Evolutionary conservation across 768 basidiomycete species (phyloP), one percentile per base, ranked within the genome.

Genomic region (Boletus tylopilopsis): DNA sequence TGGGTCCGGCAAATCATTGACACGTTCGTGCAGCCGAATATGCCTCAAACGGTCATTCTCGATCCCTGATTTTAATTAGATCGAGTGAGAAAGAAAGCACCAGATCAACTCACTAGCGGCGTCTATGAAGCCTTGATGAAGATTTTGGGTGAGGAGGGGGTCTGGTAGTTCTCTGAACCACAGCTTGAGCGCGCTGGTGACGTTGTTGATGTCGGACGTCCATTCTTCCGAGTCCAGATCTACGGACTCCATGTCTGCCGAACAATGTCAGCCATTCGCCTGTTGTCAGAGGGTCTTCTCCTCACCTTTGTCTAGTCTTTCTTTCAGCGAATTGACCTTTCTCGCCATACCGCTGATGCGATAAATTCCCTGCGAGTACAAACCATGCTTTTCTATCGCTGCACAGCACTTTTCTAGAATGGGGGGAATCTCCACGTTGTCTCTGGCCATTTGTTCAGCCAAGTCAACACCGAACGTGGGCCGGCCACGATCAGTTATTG

Each of bases 151-250:
- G 58, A 99, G 71, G 42, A 99, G 70, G 23, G 96, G 95, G 63
- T 97, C 93, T 9, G 96, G 94, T 34, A 98, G 75, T 63, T 99
- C 96, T 55, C 96, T 79, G 61, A 99, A 76, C 94, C 96, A 99
- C 60, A 94, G 76, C 70, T 99, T 99, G 54, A 97, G 74, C 21
- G 86, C 90, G 49, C 92, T 90, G n/a, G 96, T 80, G 44, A 98
- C 87, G 52, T 90, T 93, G 72, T 95, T 97, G 70, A 98, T 94
- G 66, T 99, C 96, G 16, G 82, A 77, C 29, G 88, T 81, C 90
- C 94, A 94, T 66, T 98, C 95, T 5, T 88, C 81, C 6, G 85
- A 76, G 64, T 93, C 83, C 44, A 99, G 74, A 68, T 98, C 86
- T 30, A 94, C 89, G 1, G 82, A 76, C 16, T 96, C 90, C 40